Base-by-base conservation (phyloP, 768 basidiomycete genomes). In the Suillus weaverae region DNA sequence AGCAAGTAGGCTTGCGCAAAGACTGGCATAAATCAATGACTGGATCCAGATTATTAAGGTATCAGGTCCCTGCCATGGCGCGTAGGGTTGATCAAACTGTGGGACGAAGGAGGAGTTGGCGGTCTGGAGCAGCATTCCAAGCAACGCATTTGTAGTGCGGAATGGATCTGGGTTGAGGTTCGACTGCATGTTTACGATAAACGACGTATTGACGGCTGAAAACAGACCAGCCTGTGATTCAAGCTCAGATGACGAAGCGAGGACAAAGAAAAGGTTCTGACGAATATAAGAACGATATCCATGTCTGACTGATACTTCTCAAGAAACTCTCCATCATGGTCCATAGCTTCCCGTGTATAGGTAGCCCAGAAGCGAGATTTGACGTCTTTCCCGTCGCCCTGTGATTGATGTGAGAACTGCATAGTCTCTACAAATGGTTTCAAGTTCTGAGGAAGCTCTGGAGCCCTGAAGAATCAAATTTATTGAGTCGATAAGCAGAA, bases 201-300 rank as follows among this genome's bases (percentile, higher is more conserved):
- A 69, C 39, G 68, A 41, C 1, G 68, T 62, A 20, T 60, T 54
- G 53, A 69, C 68, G 32, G 64, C 67, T 2, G 68, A 68, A 38
- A 69, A 69, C 20, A 69, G 36, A 48, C 68, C 64, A 36, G 68
- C 68, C 68, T 69, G 38, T 33, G 51, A 53, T 53, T 11, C 32
- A 33, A 20, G 32, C 1, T 53, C 32, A 53, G 51, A 20, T 53
- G 18, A 53, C 32, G 10, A 3, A 53, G 18, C 32, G 4, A 53
- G 51, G 18, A 53, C 18, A 53, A 53, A 53, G 51, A 32, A 53
- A 53, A 33, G 1, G 33, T 18, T 53, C 71, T 32, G 51, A 72
- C 71, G 62, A 72, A 72, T 60, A 72, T 64, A 1, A 72, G 60
- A 33, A 71, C 59, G 20, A 69, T 67, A 61, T 72, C 68, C 50